These are phyloP conservation scores for Fraxinus nigra DNA, from an alignment of 305 asterid genomes.

Conservation along the genomic window DNA sequence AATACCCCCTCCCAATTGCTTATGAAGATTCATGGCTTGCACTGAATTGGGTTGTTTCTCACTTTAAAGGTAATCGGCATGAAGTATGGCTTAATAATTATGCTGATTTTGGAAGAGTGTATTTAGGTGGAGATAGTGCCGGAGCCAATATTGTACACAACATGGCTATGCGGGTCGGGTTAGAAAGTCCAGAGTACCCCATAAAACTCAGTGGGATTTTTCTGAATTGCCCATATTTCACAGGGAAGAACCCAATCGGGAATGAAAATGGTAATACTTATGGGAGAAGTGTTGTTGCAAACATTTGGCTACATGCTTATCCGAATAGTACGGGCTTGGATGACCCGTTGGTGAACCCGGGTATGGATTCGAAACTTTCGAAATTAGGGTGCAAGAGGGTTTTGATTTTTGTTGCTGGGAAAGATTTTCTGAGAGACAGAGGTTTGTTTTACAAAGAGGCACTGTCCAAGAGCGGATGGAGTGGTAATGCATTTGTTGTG, in stretches of 20 bases:
- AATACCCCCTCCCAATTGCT: constrained; percentile 48
- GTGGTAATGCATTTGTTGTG: constrained; percentile 35
- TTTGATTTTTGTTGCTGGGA: constrained; percentile 38
- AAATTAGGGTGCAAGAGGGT: constrained; percentile 32
- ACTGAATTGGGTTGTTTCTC: constrained; percentile 53
- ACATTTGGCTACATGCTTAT: constrained; percentile 40
- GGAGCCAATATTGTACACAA: constrained; percentile 58
- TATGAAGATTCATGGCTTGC: constrained; percentile 64
- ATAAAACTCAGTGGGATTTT: constrained; percentile 40
- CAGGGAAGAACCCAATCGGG: constrained; percentile 55
- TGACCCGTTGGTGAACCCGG: constrained; percentile 47
- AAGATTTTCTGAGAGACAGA: constrained; percentile 31
- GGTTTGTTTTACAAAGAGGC: constrained; percentile 32
- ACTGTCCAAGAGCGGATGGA: constrained; percentile 40
- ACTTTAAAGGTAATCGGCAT: constrained; percentile 22
- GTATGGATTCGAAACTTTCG: constrained; percentile 29
- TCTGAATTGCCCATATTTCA: constrained; percentile 58
- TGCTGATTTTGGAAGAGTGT: constrained; percentile 48
- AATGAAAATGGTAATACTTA: constrained; percentile 21
- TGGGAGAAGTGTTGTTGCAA: neutral
- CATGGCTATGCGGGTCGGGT: constrained; percentile 41
- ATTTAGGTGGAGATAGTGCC: constrained; percentile 58
- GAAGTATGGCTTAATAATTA: constrained; percentile 50
- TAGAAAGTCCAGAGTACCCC: constrained; percentile 20
- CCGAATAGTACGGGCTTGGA: constrained; percentile 49